Conservation (phyloP, 2,329 filamentous ascomycete species). For the Fusarium temperatum region DNA sequence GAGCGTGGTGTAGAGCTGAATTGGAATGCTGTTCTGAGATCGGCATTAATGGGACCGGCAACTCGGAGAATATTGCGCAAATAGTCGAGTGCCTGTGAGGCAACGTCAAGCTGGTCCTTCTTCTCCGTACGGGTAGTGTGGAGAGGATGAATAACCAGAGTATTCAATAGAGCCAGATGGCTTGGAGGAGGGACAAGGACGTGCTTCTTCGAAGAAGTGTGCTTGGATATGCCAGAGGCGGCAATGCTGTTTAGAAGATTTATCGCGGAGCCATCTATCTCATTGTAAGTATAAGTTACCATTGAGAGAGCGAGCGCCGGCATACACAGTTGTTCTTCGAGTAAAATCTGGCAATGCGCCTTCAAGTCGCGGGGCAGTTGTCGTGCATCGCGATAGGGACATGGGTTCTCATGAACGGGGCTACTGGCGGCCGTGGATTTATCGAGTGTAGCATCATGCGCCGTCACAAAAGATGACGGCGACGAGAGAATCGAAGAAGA, state of each 20-base stretch:
- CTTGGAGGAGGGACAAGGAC: slow-evolving; percentile 74
- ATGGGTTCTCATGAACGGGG: slow-evolving; percentile 42
- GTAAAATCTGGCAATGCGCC: slow-evolving; percentile 73
- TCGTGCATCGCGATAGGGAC: slow-evolving; percentile 62
- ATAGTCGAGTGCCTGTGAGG: slow-evolving; percentile 74
- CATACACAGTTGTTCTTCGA: slow-evolving; percentile 79
- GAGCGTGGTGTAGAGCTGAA: slow-evolving; percentile 59
- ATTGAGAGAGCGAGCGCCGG: background rate
- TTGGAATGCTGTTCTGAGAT: slow-evolving; percentile 75
- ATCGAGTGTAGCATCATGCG: slow-evolving; percentile 40
- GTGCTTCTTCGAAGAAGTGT: slow-evolving; percentile 47
- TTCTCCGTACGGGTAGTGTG: slow-evolving; percentile 78
- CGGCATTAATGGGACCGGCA: slow-evolving; percentile 75
- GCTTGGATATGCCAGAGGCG: slow-evolving; percentile 57
- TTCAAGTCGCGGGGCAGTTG: slow-evolving; percentile 70
- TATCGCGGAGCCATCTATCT: slow-evolving; percentile 57
- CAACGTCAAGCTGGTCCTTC: slow-evolving; percentile 67
- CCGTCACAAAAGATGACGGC: slow-evolving; percentile 49
- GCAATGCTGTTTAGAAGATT: slow-evolving; percentile 72
- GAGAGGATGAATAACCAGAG: slow-evolving; percentile 81
- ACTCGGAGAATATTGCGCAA: slow-evolving; percentile 72
- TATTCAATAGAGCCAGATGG: slow-evolving; percentile 80
- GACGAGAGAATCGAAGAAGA: slow-evolving; percentile 43
- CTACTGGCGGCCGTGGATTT: slow-evolving; percentile 51
- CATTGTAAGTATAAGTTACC: background rate